Conservation (phyloP, 2,329 filamentous ascomycete species). For the Peltaster fructicola region DNA sequence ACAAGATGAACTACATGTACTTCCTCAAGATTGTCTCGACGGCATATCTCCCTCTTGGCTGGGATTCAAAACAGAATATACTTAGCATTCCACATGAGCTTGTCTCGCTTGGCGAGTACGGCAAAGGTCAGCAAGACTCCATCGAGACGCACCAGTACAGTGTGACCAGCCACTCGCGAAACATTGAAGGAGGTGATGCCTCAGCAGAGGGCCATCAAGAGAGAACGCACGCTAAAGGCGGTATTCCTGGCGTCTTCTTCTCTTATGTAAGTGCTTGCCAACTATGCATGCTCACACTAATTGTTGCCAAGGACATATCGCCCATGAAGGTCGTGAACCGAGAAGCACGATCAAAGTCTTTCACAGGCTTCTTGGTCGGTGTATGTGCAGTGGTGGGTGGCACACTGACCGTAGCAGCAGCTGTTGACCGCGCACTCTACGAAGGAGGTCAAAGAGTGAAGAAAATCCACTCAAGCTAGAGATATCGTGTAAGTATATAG, state of each 20-base stretch:
- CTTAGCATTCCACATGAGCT: slow-evolving; percentile 25
- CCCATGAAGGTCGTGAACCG: slow-evolving; percentile 99
- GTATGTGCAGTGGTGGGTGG: slow-evolving; percentile 90
- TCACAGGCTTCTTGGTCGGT: slow-evolving; percentile 81
- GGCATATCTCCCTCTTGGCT: slow-evolving; percentile 81
- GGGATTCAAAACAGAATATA: slow-evolving; percentile 43
- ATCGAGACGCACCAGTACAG: slow-evolving; percentile 98
- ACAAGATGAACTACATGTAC: slow-evolving; percentile 95
- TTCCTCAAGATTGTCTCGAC: slow-evolving; percentile 97
- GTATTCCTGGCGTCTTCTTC: slow-evolving; percentile 96
- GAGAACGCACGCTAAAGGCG: slow-evolving; percentile 71
- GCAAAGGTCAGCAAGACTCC: slow-evolving; percentile 52
- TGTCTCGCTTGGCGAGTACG: slow-evolving; percentile 49
- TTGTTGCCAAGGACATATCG: slow-evolving; percentile 65
- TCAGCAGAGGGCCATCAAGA: slow-evolving; percentile 79
- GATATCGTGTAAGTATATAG: no score
- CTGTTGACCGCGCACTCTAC: slow-evolving; percentile 77
- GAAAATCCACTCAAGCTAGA: slow-evolving; percentile 55
- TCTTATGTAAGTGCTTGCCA: slow-evolving; percentile 55
- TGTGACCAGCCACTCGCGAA: slow-evolving; percentile 90
- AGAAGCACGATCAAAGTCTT: slow-evolving; percentile 74
- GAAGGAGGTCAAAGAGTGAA: slow-evolving; percentile 71
- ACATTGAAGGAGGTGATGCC: slow-evolving; percentile 67
- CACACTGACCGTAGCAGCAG: slow-evolving; percentile 87
- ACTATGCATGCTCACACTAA: neutral